phyloP scores from a whole-genome alignment of 192 early-diverging fungal genomes.

The Gonapodya prolifera region DNA sequence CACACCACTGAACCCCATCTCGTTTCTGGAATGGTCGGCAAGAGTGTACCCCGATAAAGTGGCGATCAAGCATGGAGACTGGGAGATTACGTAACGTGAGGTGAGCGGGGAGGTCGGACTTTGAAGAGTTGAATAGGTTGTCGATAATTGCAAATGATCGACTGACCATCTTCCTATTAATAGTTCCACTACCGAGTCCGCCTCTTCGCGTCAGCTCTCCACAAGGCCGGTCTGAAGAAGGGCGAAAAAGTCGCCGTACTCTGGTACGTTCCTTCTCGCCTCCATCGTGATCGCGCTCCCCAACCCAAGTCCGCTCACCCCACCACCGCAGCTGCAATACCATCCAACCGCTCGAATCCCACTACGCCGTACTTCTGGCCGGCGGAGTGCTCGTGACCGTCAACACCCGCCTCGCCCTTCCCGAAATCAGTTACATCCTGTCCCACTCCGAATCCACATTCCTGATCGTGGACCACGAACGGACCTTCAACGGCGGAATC shows the following conservation, averaged over 20 bases:
- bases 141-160: too few species aligned
- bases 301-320: background rate
- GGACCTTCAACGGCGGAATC: background rate
- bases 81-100: background rate
- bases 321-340: conserved; percentile 24
- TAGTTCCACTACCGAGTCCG: conserved; percentile 26
- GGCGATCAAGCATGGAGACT: conserved; percentile 19
- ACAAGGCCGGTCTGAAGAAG: conserved; percentile 14
- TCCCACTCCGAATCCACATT: conserved; percentile 28
- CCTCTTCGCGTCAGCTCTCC: conserved; percentile 25
- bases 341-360: conserved; percentile 37
- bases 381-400: conserved; percentile 39
- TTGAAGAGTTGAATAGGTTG: too few species aligned
- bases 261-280: background rate
- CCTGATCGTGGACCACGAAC: conserved; percentile 33
- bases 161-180: too few species aligned
- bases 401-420: conserved; percentile 34
- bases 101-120: background rate
- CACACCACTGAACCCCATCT: conserved; percentile 35
- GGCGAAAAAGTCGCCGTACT: conserved; percentile 42
- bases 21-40: conserved; percentile 34
- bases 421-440: conserved; percentile 45
- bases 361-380: conserved; percentile 43
- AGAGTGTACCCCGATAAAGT: conserved; percentile 28
- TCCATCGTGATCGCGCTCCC: too few species aligned